phyloP scores from a whole-genome alignment of 179 eudicot genomes.

The Beta corolliflora region DNA sequence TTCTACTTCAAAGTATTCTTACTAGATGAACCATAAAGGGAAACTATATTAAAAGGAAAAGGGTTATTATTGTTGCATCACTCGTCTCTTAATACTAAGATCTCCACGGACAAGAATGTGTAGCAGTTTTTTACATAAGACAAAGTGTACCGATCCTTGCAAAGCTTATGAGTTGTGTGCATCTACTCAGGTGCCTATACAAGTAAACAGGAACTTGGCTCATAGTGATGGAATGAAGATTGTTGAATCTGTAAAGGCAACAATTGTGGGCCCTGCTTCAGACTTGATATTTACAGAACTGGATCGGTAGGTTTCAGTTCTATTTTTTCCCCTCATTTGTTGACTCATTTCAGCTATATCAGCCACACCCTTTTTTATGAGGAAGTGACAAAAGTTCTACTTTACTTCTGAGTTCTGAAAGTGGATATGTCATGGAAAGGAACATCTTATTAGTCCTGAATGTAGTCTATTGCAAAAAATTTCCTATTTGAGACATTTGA shows the following conservation, averaged over 20 bases:
- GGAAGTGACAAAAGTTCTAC: not conserved
- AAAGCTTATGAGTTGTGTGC: not conserved
- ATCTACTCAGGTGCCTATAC: conserved; percentile 74
- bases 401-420: not conserved
- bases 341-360: not conserved
- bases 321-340: not conserved
- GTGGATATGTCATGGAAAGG: not conserved
- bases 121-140: not conserved
- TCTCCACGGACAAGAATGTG: not conserved
- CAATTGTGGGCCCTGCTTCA: conserved; percentile 43
- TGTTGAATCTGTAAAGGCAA: conserved; percentile 61
- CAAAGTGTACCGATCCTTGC: not conserved
- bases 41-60: not conserved
- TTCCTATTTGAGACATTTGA: not conserved
- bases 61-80: not conserved
- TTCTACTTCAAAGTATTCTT: not conserved
- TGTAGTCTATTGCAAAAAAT: too few species aligned
- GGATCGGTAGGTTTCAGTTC: conserved; percentile 55
- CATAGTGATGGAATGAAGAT: conserved; percentile 91
- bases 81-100: not conserved
- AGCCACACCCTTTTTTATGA: not conserved
- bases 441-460: not conserved
- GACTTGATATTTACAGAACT: conserved; percentile 58
- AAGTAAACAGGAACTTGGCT: conserved; percentile 86
- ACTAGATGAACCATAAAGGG: not conserved